Conservation (phyloP, 1,139 yeast species). For the Geotrichum europaeum region DNA sequence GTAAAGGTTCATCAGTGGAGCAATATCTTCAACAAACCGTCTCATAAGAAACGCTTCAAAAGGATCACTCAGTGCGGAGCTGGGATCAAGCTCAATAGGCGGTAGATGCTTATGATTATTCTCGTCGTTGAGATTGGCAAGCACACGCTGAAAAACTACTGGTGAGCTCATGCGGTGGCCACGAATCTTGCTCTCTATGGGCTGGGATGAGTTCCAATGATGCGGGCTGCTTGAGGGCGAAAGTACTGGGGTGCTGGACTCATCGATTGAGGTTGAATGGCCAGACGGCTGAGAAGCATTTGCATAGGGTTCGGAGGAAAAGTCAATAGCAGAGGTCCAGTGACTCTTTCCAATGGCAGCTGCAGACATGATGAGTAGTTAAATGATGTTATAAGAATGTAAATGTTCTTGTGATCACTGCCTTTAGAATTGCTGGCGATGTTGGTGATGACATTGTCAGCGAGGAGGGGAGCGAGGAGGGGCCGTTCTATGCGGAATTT, state of each 20-base stretch:
- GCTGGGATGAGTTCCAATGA: neutral
- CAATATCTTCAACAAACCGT: slow-evolving; percentile 12
- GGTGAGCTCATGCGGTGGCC: slow-evolving; percentile 10
- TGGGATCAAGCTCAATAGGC: neutral
- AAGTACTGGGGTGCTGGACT: neutral
- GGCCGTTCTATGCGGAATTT: neutral
- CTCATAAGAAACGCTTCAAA: slow-evolving; percentile 15
- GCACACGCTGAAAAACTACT: slow-evolving; percentile 4
- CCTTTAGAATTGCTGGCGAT: neutral
- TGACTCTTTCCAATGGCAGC: neutral
- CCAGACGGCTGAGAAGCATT: neutral
- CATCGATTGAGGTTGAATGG: neutral
- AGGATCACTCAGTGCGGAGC: slow-evolving; percentile 3
- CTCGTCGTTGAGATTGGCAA: neutral
- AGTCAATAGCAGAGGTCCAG: slow-evolving; percentile 5
- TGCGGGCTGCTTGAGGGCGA: neutral
- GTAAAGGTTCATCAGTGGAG: slow-evolving; percentile 15
- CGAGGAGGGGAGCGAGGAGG: neutral
- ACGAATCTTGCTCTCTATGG: slow-evolving; percentile 4
- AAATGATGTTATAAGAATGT: neutral
- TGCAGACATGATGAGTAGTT: neutral
- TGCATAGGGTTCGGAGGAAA: neutral
- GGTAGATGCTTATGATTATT: neutral
- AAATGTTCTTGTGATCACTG: neutral
- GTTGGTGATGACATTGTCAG: neutral